Evolutionary conservation across 768 basidiomycete genomes (phyloP).

Genomic region (Tremella mesenterica): DNA sequence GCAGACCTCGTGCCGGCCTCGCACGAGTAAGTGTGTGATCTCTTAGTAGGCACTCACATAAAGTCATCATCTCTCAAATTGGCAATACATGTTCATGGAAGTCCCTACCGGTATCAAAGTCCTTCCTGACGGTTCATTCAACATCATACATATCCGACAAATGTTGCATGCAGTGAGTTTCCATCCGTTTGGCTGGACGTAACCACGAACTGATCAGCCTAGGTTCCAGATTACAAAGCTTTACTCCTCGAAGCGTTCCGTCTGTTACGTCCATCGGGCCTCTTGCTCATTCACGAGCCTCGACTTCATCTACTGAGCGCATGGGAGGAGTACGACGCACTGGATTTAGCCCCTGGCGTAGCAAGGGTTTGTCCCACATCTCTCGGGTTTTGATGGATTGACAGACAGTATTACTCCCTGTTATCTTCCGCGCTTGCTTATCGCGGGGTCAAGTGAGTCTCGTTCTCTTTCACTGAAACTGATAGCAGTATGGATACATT

Average conservation of each 20-base stretch:
- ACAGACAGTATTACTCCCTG: background rate
- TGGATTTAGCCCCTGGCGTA: conserved; percentile 4
- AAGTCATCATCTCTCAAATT: conserved; percentile 11
- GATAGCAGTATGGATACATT: conserved; percentile 1
- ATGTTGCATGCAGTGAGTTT: conserved; percentile 12
- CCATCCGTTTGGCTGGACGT: too few species aligned
- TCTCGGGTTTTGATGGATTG: background rate
- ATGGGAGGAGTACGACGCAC: conserved; percentile 4
- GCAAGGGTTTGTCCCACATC: conserved; percentile 1
- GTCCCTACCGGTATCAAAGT: conserved; percentile 2
- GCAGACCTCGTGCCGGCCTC: conserved; percentile 11
- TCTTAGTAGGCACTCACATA: too few species aligned
- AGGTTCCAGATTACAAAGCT: conserved; percentile 8
- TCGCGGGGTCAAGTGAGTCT: conserved; percentile 12
- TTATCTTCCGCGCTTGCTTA: background rate
- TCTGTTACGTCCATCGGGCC: conserved; percentile 6
- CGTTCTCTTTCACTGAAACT: background rate
- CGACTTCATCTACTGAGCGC: background rate
- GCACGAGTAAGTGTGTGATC: conserved; percentile 18
- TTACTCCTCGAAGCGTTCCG: conserved; percentile 2
- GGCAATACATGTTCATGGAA: conserved; percentile 9
- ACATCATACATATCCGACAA: conserved; percentile 11
- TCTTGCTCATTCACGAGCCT: conserved; percentile 11
- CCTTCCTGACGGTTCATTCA: conserved; percentile 7
- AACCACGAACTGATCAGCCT: background rate